Base-by-base conservation (phyloP, 2,329 filamentous ascomycete species). In the Pestalotiopsis sp. region DNA sequence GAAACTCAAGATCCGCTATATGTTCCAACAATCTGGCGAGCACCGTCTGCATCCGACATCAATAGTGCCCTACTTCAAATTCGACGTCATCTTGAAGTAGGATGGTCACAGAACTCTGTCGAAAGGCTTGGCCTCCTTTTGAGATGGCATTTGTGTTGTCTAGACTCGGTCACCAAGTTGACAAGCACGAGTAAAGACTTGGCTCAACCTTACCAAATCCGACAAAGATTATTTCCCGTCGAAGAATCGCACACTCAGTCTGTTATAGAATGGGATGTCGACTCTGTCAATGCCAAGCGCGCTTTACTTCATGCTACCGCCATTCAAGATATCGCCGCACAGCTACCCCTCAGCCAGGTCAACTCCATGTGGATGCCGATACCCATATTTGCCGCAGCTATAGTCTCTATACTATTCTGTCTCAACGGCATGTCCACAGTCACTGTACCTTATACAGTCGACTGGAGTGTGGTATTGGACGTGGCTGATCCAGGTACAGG, bases 291-390 rank as follows among this genome's bases (percentile, higher is more conserved):
- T 27, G 64, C 55, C 13, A 66, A 66, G 27, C 55, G 64, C 17
- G 64, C 64, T 12, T 45, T 66, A 52, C 39, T 66, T 9, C 64
- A 66, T 55, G 64, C 64, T 25, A 57, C 64, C 4, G 64, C 64
- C 11, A 66, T 66, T 23, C 52, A 66, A 17, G 55, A 66, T 23
- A 39, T 66, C 41, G 55, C 55, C n/a, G 31, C 27, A 4, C 64
- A 66, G 27, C 36, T 66, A 12, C 64, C 64, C 20, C 31, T 66
- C 2, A 66, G 38, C 23, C 64, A 66, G 17, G 58, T 60, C 31
- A 52, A 66, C n/a, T 59, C 64, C 13, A 59, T 60, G 55, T 66
- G 64, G 64, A 66, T 60, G 55, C 55, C 64, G 9, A 60, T 66
- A 36, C 64, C 64, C 14, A 60, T 66, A 9, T 66, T 66, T 45